phyloP scores from a whole-genome alignment of 306 rosid species.

The Amphicarpaea edgeworthii region DNA sequence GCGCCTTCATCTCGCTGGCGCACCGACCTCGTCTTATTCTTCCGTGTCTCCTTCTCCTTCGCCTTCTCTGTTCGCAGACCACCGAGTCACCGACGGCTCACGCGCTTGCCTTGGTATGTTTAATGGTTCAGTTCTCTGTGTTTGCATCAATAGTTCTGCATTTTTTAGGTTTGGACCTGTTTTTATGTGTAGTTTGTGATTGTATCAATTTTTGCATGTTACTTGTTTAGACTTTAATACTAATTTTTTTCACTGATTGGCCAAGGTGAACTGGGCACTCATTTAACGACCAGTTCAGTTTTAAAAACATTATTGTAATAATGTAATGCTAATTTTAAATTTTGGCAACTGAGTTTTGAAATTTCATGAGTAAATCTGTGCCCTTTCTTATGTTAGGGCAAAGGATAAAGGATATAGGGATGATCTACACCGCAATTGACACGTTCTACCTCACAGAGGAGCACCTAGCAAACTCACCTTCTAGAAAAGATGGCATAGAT shows the following conservation, averaged over 20 bases:
- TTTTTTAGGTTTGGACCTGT: not conserved
- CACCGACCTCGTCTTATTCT: no score
- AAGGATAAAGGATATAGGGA: constrained; percentile 37
- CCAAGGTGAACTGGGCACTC: not conserved
- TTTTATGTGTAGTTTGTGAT: not conserved
- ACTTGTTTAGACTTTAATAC: not conserved
- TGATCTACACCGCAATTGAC: constrained; percentile 93
- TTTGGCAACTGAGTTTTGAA: not conserved
- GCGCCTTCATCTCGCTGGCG: no score
- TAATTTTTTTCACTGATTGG: not conserved
- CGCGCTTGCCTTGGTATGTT: no score
- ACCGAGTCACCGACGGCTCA: no score
- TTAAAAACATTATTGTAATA: not conserved
- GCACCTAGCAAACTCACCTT: constrained; percentile 72
- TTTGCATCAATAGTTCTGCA: no score
- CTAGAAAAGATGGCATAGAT: constrained; percentile 84
- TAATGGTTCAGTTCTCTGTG: no score
- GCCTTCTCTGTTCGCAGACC: no score
- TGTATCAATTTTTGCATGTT: not conserved
- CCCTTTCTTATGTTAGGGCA: constrained; percentile 15
- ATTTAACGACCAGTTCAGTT: not conserved
- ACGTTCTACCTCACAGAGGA: constrained; percentile 84
- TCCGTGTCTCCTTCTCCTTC: no score
- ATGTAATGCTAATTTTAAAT: not conserved
- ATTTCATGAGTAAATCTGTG: not conserved